Evolutionary conservation across 176 grass and related monocot genomes (phyloP), one percentile per base, ranked within the genome.

Genomic region (Ampelocalamus luodianensis): DNA sequence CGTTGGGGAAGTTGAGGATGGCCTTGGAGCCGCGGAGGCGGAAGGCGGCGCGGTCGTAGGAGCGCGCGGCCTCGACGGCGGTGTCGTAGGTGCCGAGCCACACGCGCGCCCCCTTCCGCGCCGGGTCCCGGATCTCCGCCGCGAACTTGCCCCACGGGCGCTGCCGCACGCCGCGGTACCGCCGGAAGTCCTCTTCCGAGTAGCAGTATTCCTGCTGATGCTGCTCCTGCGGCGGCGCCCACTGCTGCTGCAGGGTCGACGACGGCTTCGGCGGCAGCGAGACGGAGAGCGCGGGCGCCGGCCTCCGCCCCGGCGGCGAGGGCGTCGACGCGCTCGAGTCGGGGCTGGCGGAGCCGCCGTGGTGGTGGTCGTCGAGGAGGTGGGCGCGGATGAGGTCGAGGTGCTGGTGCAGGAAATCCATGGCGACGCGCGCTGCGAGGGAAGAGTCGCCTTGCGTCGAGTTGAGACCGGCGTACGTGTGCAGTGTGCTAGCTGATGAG

Each of bases 61-160:
- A 89, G 2, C 91, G 85, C 65, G 96, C 93, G 40, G 96, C 96
- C 63, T 89, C 85, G 45, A 95, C 77, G 61, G 93, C 96, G 38
- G 89, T 85, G 85, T 90, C 89, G 79, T 95, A 98, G 55, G 93
- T 98, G 23, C 96, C 95, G 64, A 98, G 96, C 96, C 96, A 98
- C 71, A 95, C 93, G 51, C 96, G 91, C 7, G 96, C 60, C 0
- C 85, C 89, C 80, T 87, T 78, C 75, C 88, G 68, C 83, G 82
- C 89, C 0, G 93, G 88, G 74, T 98, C 96, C 0, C 96, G 91
- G 91, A 98, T 98, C 86, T 98, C 96, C 68, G 96, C 96, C 11
- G 93, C 93, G 49, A 83, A 98, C 85, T 94, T 98, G 6, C 96
- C 96, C 96, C 96, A 98, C 62, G 91, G 93, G 68, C 96, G 83